A percentile compares a stretch with the other conserved stretches of the same genome.
Conservation (phyloP, 2,329 filamentous ascomycete species). For the Zymoseptoria pseudotritici region DNA sequence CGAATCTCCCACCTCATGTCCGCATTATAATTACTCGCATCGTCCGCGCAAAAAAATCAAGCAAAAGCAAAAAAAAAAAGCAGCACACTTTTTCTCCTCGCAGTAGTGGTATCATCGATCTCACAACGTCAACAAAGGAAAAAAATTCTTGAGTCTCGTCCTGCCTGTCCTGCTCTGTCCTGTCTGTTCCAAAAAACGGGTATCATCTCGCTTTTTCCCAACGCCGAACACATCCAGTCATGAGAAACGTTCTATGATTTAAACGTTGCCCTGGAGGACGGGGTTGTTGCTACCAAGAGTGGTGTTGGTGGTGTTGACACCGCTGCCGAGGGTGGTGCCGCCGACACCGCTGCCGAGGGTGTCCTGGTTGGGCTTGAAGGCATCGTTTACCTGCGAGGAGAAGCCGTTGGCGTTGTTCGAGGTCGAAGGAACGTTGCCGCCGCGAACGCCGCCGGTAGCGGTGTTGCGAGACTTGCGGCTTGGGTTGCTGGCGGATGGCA, state of each 20-base stretch:
- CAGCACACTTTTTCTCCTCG: slow-evolving; percentile 5
- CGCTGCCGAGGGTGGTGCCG: slow-evolving; percentile 32
- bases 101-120: slow-evolving; percentile 24
- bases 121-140: slow-evolving; percentile 4
- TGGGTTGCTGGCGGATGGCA: slow-evolving; percentile 53
- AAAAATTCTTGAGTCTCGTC: slow-evolving; percentile 5
- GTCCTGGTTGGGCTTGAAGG: slow-evolving; percentile 13
- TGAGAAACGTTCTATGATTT: slow-evolving; percentile 11
- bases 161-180: slow-evolving; percentile 9
- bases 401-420: slow-evolving; percentile 25
- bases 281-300: slow-evolving; percentile 38
- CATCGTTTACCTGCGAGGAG: slow-evolving; percentile 35
- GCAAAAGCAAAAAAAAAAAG: background rate
- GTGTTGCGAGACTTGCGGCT: slow-evolving; percentile 53
- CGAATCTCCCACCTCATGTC: background rate
- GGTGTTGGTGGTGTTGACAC: slow-evolving; percentile 27
- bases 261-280: slow-evolving; percentile 34
- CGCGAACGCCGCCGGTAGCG: slow-evolving; percentile 25
- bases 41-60: too few species aligned
- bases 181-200: slow-evolving; percentile 13
- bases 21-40: background rate
- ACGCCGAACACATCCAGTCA: background rate
- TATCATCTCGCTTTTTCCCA: background rate
- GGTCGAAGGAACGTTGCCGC: slow-evolving; percentile 1
- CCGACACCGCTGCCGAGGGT: slow-evolving; percentile 14